Percentiles rank a stretch among this genome's conserved stretches.
phyloP scores from a whole-genome alignment of 352 stramenopile species.

The Globisporangium uncinulatum region DNA sequence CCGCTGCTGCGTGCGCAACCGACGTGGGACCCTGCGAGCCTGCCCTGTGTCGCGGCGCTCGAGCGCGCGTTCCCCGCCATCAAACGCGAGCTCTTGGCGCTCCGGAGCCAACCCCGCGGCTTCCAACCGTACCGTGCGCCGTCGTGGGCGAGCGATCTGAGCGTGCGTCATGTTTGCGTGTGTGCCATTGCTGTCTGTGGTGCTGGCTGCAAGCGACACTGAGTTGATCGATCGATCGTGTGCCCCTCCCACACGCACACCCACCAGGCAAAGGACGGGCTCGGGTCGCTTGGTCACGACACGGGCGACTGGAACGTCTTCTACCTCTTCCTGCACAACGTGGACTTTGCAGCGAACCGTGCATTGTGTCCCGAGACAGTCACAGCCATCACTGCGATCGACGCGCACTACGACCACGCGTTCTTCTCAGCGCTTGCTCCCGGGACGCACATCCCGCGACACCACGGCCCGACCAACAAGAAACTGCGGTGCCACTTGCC shows the following conservation, averaged over 20 bases:
- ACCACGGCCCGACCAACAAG: conserved; percentile 90
- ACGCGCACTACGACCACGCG: conserved; percentile 66
- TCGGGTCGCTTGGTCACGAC: conserved; percentile 73
- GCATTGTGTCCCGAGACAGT: conserved; percentile 57
- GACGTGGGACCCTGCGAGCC: conserved; percentile 42
- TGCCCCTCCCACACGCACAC: background rate
- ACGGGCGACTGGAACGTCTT: conserved; percentile 87
- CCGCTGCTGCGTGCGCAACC: conserved; percentile 33
- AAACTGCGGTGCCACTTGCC: conserved; percentile 87
- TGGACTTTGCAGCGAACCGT: conserved; percentile 72
- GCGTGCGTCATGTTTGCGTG: conserved; percentile 17
- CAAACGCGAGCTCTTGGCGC: conserved; percentile 50
- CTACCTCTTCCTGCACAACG: conserved; percentile 85
- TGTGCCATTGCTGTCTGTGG: background rate
- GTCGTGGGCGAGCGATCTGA: conserved; percentile 54
- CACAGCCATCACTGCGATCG: conserved; percentile 53
- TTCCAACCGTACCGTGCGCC: conserved; percentile 82
- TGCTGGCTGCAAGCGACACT: too few relatives aligned
- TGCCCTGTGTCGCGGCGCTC: conserved; percentile 42
- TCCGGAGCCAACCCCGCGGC: conserved; percentile 23
- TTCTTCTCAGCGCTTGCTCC: conserved; percentile 87
- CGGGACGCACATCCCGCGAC: conserved; percentile 68
- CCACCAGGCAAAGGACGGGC: conserved; percentile 50
- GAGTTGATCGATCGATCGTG: background rate
- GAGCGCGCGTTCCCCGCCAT: conserved; percentile 51